phyloP scores from a whole-genome alignment of 106 monocot genomes.

The Chionographis japonica region DNA sequence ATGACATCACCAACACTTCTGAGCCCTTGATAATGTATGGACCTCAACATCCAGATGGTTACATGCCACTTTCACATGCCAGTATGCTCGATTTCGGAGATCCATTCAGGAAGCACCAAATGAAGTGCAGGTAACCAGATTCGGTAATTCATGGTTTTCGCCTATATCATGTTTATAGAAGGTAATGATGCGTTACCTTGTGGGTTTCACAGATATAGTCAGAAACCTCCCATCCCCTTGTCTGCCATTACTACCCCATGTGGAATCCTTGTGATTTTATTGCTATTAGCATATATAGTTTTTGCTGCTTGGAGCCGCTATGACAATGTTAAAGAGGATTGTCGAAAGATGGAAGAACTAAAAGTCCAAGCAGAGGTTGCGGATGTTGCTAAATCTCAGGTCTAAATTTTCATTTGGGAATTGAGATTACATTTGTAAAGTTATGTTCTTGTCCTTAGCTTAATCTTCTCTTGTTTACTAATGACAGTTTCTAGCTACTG shows the following conservation, averaged over 20 bases:
- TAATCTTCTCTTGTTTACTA: not conserved
- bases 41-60: constrained; percentile 48
- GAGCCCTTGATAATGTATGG: constrained; percentile 95
- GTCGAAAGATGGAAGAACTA: constrained; percentile 85
- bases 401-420: constrained; percentile 10
- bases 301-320: constrained; percentile 67
- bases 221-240: constrained; percentile 57
- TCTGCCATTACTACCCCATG: constrained; percentile 55
- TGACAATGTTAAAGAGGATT: constrained; percentile 71
- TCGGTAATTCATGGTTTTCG: not conserved
- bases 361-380: constrained; percentile 97
- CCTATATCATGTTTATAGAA: not conserved
- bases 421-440: not conserved
- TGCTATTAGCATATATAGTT: constrained; percentile 55
- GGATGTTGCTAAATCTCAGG: constrained; percentile 99
- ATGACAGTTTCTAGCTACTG: constrained; percentile 92
- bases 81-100: constrained; percentile 95
- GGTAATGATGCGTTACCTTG: constrained; percentile 2
- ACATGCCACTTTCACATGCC: constrained; percentile 44
- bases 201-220: constrained; percentile 55
- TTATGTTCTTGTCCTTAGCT: not conserved
- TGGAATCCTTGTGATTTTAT: constrained; percentile 58
- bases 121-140: constrained; percentile 70
- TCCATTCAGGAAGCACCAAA: constrained; percentile 88
- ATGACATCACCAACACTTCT: constrained; percentile 87